These are phyloP conservation scores for Candida qinlingensis DNA, from an alignment of 805 yeast species.

Conservation along the genomic window DNA sequence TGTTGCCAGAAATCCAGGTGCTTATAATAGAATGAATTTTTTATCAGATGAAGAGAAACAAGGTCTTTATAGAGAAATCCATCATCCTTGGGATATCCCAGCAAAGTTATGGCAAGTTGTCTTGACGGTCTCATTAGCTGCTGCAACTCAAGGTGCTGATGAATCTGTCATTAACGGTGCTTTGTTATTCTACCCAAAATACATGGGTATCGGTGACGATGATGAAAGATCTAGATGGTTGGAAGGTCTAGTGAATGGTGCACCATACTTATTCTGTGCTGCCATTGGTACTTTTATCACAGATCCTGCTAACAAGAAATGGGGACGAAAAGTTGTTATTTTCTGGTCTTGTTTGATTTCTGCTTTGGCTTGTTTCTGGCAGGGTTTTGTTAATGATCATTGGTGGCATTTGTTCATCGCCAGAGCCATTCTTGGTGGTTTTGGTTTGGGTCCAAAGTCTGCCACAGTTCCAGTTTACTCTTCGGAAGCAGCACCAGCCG, in stretches of 20 bases:
- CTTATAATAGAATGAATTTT: slow-evolving; percentile 52
- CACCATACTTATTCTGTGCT: slow-evolving; percentile 66
- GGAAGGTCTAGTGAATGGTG: slow-evolving; percentile 60
- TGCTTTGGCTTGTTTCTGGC: slow-evolving; percentile 63
- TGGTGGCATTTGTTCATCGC: slow-evolving; percentile 71
- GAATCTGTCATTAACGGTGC: slow-evolving; percentile 76
- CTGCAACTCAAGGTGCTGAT: slow-evolving; percentile 79
- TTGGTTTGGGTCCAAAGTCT: slow-evolving; percentile 69
- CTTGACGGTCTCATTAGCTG: slow-evolving; percentile 67
- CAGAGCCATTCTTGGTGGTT: slow-evolving; percentile 52
- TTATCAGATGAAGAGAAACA: slow-evolving; percentile 50
- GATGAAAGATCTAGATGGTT: slow-evolving; percentile 49
- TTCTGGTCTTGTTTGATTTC: slow-evolving; percentile 59
- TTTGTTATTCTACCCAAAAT: slow-evolving; percentile 50
- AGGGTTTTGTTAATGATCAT: slow-evolving; percentile 45
- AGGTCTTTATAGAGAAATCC: slow-evolving; percentile 40
- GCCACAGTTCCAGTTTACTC: slow-evolving; percentile 73
- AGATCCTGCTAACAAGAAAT: slow-evolving; percentile 48
- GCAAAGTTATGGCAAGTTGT: slow-evolving; percentile 48
- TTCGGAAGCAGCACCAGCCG: slow-evolving; percentile 60
- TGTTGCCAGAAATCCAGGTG: slow-evolving; percentile 55
- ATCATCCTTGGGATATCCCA: slow-evolving; percentile 40
- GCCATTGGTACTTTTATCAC: slow-evolving; percentile 59
- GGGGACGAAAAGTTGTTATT: slow-evolving; percentile 64
- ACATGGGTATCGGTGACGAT: slow-evolving; percentile 44